These are phyloP conservation scores for Mucor plumbeus DNA, from an alignment of 371 early-diverging fungal genomes.

Conservation along the genomic window DNA sequence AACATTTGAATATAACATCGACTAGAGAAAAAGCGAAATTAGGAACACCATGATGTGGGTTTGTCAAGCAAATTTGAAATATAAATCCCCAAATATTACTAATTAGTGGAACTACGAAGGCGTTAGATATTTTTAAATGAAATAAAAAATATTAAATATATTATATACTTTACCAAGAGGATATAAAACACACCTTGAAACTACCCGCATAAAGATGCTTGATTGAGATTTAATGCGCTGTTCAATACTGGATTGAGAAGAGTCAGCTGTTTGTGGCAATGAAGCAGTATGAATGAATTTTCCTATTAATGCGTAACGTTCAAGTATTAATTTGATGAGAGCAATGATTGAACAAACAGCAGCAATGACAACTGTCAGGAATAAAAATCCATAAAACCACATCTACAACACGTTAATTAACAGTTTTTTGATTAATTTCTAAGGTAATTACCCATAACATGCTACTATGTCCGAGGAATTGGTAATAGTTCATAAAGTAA, in stretches of 20 bases:
- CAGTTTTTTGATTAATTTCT: no score
- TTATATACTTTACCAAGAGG: slow-evolving; percentile 27
- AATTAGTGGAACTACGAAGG: slow-evolving; percentile 29
- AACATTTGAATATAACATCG: slow-evolving; percentile 2
- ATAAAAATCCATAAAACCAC: slow-evolving; percentile 34
- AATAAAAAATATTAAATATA: background rate
- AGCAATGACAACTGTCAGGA: slow-evolving; percentile 26
- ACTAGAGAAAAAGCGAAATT: slow-evolving; percentile 8
- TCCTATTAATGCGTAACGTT: slow-evolving; percentile 8
- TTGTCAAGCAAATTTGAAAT: slow-evolving; percentile 17
- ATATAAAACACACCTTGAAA: slow-evolving; percentile 35
- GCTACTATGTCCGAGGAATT: slow-evolving; percentile 5
- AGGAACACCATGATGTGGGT: background rate
- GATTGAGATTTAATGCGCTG: slow-evolving; percentile 10
- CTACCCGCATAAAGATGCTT: slow-evolving; percentile 23
- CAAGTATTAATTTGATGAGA: slow-evolving; percentile 22
- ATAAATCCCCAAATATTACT: slow-evolving; percentile 31
- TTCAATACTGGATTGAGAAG: background rate
- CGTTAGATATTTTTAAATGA: background rate
- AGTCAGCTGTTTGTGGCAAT: background rate
- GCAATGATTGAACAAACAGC: slow-evolving; percentile 23
- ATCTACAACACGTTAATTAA: slow-evolving; percentile 19
- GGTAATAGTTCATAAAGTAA: slow-evolving; percentile 19
- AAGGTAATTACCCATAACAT: slow-evolving; percentile 34
- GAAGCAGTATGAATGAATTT: background rate